A percentile compares a stretch with the other conserved stretches of the same genome.
Conservation (phyloP, 306 rosid species). For the Rosa multiflora region DNA sequence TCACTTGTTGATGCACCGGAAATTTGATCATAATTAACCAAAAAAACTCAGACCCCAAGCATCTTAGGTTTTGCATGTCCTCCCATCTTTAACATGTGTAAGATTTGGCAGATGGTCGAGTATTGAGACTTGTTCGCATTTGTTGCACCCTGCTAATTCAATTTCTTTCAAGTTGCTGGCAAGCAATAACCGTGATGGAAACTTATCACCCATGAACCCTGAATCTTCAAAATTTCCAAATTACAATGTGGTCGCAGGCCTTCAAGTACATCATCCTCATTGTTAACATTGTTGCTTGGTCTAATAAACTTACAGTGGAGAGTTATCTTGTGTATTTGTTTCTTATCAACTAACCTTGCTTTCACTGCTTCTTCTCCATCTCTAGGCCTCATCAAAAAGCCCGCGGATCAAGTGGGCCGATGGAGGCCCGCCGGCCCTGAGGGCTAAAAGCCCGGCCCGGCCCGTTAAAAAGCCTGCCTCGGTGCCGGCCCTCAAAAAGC, state of each 20-base stretch:
- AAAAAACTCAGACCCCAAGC: neutral
- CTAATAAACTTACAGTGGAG: neutral
- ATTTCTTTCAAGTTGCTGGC: neutral
- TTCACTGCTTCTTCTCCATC: no score
- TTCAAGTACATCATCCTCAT: neutral
- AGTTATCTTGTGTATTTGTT: neutral
- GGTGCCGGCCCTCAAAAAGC: no score
- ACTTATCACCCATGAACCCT: neutral
- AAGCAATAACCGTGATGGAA: conserved; percentile 10
- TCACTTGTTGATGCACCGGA: neutral
- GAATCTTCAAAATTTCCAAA: neutral
- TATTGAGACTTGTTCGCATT: neutral
- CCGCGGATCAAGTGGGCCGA: no score
- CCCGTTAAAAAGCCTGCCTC: no score
- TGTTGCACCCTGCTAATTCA: neutral
- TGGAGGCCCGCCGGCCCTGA: no score
- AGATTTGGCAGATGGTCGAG: conserved; percentile 2
- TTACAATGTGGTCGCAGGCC: neutral
- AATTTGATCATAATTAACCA: neutral
- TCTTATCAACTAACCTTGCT: no score
- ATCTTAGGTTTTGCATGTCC: neutral
- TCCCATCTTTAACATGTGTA: neutral
- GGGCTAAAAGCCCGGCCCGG: no score
- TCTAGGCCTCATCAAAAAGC: no score
- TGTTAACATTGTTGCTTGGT: neutral